phyloP scores from a whole-genome alignment of 257 asterid species.

The Verbena officinalis region DNA sequence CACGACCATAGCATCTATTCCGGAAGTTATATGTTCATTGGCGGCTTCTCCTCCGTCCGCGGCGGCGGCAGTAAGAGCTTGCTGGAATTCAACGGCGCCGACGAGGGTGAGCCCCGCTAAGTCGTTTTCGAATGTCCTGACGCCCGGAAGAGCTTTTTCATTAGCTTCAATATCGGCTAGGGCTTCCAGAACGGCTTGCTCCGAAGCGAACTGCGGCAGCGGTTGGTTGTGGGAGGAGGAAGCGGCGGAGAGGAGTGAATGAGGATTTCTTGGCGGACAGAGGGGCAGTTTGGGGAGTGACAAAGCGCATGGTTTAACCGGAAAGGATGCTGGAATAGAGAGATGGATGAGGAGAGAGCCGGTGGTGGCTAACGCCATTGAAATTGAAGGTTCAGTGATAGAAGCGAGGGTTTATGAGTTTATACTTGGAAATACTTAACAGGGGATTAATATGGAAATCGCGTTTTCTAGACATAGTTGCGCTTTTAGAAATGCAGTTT shows the following conservation, averaged over 20 bases:
- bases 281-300: constrained; percentile 37
- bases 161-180: constrained; percentile 46
- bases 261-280: constrained; percentile 17
- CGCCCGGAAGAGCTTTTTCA: constrained; percentile 51
- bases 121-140: constrained; percentile 80
- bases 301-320: constrained; percentile 17
- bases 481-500: too few species aligned
- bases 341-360: constrained; percentile 30
- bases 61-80: constrained; percentile 91
- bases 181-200: constrained; percentile 56
- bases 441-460: too few species aligned
- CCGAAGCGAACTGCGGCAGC: constrained; percentile 44
- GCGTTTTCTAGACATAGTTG: too few species aligned
- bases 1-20: constrained; percentile 68
- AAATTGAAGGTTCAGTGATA: constrained; percentile 13
- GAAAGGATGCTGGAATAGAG: constrained; percentile 26
- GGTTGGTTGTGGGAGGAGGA: constrained; percentile 43
- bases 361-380: constrained; percentile 54
- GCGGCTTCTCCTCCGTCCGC: constrained; percentile 92
- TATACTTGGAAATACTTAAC: not conserved
- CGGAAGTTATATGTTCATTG: constrained; percentile 63
- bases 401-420: constrained; percentile 35
- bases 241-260: constrained; percentile 31
- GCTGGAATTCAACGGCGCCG: constrained; percentile 77
- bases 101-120: constrained; percentile 68